A percentile compares a stretch with the other conserved stretches of the same genome.
Conservation (phyloP, 1,284 basidiomycete genomes). For the Takashimella koratensis region DNA sequence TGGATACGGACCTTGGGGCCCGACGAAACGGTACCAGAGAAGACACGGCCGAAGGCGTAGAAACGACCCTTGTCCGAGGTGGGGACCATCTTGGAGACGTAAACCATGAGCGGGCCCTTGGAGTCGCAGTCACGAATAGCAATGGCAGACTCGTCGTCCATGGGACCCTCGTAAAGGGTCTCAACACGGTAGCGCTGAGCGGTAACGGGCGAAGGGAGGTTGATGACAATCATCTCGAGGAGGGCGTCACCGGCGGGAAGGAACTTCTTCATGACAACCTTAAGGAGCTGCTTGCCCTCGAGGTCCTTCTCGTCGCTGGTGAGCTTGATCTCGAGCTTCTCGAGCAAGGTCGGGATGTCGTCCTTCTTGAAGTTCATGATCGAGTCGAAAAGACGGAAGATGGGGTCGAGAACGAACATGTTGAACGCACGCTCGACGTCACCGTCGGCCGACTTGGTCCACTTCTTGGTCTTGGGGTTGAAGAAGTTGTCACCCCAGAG, state of each 20-base stretch:
- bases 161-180: constrained; percentile 98
- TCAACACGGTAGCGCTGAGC: constrained; percentile 99
- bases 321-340: constrained; percentile 96
- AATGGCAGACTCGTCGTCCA: constrained; percentile 99
- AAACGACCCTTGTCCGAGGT: constrained; percentile 99
- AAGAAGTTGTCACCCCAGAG: constrained; percentile 99
- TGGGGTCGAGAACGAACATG: constrained; percentile 97
- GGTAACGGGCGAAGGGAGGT: constrained; percentile 93
- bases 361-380: constrained; percentile 99
- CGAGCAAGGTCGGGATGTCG: constrained; percentile 74
- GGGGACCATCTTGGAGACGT: constrained; percentile 99
- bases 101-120: constrained; percentile 93
- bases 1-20: constrained; percentile 99
- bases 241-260: constrained; percentile 97
- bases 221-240: constrained; percentile 99
- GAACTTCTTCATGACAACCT: constrained; percentile 99
- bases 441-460: constrained; percentile 78
- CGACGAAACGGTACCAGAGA: constrained; percentile 94
- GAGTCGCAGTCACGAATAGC: constrained; percentile 99
- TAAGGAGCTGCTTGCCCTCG: constrained; percentile 95
- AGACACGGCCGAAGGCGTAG: constrained; percentile 99
- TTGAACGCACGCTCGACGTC: constrained; percentile 94
- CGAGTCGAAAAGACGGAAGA: constrained; percentile 97
- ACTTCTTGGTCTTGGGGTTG: constrained; percentile 97
- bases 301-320: constrained; percentile 86